Percentiles rank a stretch among this genome's conserved stretches.
Conservation (phyloP, 2,329 filamentous ascomycete genomes). For the Lomentospora prolificans region DNA sequence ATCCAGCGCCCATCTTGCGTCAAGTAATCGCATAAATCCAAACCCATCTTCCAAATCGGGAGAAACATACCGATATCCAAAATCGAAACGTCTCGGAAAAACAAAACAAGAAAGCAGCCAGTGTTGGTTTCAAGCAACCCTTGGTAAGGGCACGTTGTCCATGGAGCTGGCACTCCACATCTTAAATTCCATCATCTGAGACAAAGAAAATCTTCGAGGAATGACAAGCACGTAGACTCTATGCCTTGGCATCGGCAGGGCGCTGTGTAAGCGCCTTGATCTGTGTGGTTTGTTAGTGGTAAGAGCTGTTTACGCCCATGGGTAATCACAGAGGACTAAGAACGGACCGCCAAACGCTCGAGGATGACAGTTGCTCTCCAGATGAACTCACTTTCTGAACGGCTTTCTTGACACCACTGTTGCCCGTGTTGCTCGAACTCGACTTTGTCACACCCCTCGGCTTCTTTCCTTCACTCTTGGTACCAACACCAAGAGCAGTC, state of each 20-base stretch:
- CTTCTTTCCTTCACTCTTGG: background rate
- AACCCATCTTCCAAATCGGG: background rate
- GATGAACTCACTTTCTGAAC: slow-evolving; percentile 3
- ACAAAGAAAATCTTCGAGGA: no score
- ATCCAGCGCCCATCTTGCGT: background rate
- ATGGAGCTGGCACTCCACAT: no score
- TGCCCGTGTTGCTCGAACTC: background rate
- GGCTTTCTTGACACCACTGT: background rate
- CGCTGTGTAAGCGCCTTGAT: background rate
- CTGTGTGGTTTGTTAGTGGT: background rate
- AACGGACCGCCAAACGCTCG: no score
- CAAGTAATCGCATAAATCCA: background rate
- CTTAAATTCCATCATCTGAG: no score
- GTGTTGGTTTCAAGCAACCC: no score
- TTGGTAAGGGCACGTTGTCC: no score
- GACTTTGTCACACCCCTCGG: slow-evolving; percentile 1
- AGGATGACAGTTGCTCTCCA: background rate
- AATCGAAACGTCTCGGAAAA: no score
- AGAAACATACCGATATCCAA: background rate
- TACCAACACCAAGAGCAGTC: background rate
- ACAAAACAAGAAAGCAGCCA: no score
- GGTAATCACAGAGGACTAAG: no score
- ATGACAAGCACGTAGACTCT: background rate
- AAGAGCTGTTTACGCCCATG: no score
- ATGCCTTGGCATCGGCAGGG: background rate